Evolutionary conservation across 371 early-diverging fungal species (phyloP).

Genomic region (Mortierella sp.): DNA sequence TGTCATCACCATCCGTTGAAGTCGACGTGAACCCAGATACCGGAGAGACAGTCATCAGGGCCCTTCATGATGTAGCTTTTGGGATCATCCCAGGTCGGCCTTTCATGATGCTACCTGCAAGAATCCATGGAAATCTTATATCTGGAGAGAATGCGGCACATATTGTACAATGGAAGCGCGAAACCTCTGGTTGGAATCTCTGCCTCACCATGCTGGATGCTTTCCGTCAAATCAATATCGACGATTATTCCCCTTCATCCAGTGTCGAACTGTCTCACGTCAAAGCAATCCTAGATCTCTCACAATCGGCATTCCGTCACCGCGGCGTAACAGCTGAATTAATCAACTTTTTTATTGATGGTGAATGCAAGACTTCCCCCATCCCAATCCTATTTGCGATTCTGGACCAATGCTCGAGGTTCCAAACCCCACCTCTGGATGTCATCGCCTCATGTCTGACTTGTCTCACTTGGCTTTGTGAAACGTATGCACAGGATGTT

Average conservation of each 20-base stretch:
- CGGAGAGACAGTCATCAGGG: slow-evolving; percentile 33
- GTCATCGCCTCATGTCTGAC: slow-evolving; percentile 40
- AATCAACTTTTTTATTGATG: slow-evolving; percentile 10
- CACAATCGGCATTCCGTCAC: slow-evolving; percentile 30
- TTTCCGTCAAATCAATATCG: slow-evolving; percentile 25
- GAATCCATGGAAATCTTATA: slow-evolving; percentile 34
- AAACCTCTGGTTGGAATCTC: slow-evolving; percentile 49
- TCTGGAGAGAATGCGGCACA: slow-evolving; percentile 48
- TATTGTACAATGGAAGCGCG: slow-evolving; percentile 41
- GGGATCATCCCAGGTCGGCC: slow-evolving; percentile 36
- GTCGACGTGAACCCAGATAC: slow-evolving; percentile 30
- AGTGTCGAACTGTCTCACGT: slow-evolving; percentile 29
- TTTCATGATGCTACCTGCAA: slow-evolving; percentile 39
- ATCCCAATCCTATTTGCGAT: slow-evolving; percentile 47
- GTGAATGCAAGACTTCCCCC: slow-evolving; percentile 13
- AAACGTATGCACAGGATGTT: slow-evolving; percentile 41
- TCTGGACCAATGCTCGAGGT: slow-evolving; percentile 46
- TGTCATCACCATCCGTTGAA: slow-evolving; percentile 27
- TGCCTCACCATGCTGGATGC: slow-evolving; percentile 29
- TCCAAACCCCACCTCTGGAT: slow-evolving; percentile 40
- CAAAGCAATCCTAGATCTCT: slow-evolving; percentile 32
- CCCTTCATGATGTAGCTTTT: slow-evolving; percentile 27
- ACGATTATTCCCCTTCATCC: slow-evolving; percentile 7
- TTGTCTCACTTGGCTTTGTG: slow-evolving; percentile 35
- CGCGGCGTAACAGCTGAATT: slow-evolving; percentile 23